A percentile compares a stretch with the other conserved stretches of the same genome.
Conservation (phyloP, 306 rosid species). For the Cyamopsis tetragonoloba region DNA sequence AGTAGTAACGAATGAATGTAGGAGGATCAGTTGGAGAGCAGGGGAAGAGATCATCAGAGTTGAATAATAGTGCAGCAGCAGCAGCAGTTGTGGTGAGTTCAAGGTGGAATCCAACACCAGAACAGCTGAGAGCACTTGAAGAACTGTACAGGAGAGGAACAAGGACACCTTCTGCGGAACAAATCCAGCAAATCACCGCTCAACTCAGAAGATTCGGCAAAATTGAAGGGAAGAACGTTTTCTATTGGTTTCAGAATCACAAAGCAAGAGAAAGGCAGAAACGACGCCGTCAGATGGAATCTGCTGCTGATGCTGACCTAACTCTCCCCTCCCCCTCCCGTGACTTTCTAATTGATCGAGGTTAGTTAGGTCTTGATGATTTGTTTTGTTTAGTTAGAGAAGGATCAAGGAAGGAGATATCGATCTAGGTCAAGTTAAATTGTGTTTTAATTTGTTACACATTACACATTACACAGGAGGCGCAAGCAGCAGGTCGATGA, state of each 20-base stretch:
- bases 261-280: constrained; percentile 96
- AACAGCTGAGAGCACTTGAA: constrained; percentile 78
- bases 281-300: constrained; percentile 94
- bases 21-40: constrained; percentile 46
- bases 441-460: no score
- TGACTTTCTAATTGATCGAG: no score
- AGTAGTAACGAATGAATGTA: no score
- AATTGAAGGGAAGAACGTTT: constrained; percentile 93
- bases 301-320: constrained; percentile 32
- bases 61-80: no score
- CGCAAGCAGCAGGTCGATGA: constrained; percentile 56
- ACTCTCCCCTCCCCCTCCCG: no score
- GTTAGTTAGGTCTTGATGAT: no score
- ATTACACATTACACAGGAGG: no score
- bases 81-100: constrained; percentile 70
- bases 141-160: constrained; percentile 80
- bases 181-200: constrained; percentile 83
- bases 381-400: no score
- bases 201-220: constrained; percentile 83
- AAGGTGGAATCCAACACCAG: constrained; percentile 95
- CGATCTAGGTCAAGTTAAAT: no score
- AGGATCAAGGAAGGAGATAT: no score
- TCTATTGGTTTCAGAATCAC: constrained; percentile 97
- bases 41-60: constrained; percentile 58
- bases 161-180: constrained; percentile 90